Base-by-base conservation (phyloP, 2,329 filamentous ascomycete species). In the Aspergillus fructus region DNA sequence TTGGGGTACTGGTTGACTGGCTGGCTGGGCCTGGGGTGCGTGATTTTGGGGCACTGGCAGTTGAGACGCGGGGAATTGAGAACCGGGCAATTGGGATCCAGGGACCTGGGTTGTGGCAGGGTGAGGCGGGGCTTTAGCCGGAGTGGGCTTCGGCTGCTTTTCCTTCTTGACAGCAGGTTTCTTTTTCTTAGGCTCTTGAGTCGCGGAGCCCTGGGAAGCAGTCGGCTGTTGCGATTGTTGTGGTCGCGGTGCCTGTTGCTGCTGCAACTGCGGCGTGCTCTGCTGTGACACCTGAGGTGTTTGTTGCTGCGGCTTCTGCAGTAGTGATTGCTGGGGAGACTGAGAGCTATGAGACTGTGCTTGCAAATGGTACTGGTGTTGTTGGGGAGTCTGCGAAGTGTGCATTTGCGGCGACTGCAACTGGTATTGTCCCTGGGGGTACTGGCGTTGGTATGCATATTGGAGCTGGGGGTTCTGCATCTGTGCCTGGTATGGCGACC, bases 401-500 rank as follows among this genome's bases (percentile, higher is more conserved):
- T 9, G 33, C 33, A 53, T 12, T 27, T 53, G 51, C 12, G 51
- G 60, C 13, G 54, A 41, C 15, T 62, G 59, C 21, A 56, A 41
- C 4, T 61, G 55, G 17, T 62, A 55, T 37, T 63, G 59, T 39
- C 59, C 53, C 24, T 62, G 62, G 41, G 61, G 59, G 12, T 62
- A 62, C 17, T 58, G 50, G 5, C 30, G 45, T 34, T 58, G 55
- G 30, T 58, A 58, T 12, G 55, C 12, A 33, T 54, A 53, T 23
- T 53, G 55, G 3, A 46, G 34, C 21, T 54, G 50, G 13, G 55
- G 56, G 17, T 62, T 53, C 41, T 64, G 63, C 21, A 58, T 50
- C 37, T 64, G 63, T 12, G 58, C 53, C 48, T 65, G 64, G 8
- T 64, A 62, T 39, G 64, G 62, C 33, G 57, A 45, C 30, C 66